Evolutionary conservation across 805 yeast species (phyloP), one percentile per base, ranked within the genome.

Genomic region (Saccharomycopsis javanensis): DNA sequence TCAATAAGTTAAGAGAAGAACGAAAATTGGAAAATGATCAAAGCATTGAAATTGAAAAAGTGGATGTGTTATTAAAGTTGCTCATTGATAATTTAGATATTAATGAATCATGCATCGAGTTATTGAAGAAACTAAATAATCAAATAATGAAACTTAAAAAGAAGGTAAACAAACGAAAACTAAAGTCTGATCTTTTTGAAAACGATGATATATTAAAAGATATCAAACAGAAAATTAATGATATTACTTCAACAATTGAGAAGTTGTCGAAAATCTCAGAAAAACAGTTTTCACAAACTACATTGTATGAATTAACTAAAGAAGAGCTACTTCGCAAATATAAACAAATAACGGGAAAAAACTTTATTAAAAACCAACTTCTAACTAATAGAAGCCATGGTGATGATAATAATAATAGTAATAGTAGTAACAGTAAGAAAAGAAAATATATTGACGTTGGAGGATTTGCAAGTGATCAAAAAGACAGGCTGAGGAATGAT

Each of bases 101-200:
- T 0, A 82, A 79, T 2, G 90, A 85, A 64, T 75, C 82, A 0
- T 76, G 84, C 1, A 61, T 79, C 66, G 88, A 84, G 63, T 78
- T 81, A 1, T 66, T 85, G 34, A 79, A 63, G 62, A 72, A 74
- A 60, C 69, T 69, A 58, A 73, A 67, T 65, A 27, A 15, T 10
- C 67, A 34, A 55, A 55, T 53, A 51, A 25, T 34, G 31, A 69
- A 63, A 58, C 59, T 63, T 51, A 59, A 58, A 62, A 59, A 63
- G 50, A 62, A 60, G 55, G 51, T 60, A 57, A 54, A 54, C 2
- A 35, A 16, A 18, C 18, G 33, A 33, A 34, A 45, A 11, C 31
- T 51, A 50, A 46, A 46, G 37, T 15, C 33, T n/a, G 18, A 20
- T 30, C 13, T 61, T 8, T 60, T 61, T 1, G 67, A 64, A 5